A percentile compares a stretch with the other conserved stretches of the same genome.
phyloP scores from a whole-genome alignment of 2,329 filamentous ascomycete genomes.

The Pseudogymnoascus sp. region DNA sequence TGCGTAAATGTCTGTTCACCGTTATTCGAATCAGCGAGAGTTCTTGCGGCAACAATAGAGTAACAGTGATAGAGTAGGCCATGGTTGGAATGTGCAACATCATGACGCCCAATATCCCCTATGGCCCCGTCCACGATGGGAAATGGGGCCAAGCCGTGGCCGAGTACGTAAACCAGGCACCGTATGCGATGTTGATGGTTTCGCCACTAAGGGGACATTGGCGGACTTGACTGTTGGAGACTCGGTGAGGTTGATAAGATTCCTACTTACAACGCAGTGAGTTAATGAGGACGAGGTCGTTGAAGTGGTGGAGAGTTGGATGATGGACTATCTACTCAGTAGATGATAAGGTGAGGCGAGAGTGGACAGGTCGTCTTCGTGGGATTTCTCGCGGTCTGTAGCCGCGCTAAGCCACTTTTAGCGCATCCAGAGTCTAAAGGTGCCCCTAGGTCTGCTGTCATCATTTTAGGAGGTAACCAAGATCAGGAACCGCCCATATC shows the following conservation, averaged over 20 bases:
- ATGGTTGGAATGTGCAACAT: neutral
- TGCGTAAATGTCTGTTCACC: constrained; percentile 20
- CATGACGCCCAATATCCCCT: constrained; percentile 5
- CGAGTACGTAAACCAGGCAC: constrained; percentile 8
- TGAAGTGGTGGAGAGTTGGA: constrained; percentile 11
- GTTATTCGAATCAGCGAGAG: constrained; percentile 2
- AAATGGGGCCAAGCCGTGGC: neutral
- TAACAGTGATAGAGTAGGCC: neutral
- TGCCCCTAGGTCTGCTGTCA: constrained; percentile 9
- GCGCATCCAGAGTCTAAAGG: constrained; percentile 8
- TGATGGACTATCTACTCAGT: constrained; percentile 9
- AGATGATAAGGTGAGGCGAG: constrained; percentile 11
- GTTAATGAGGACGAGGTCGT: constrained; percentile 9
- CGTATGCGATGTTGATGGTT: constrained; percentile 4
- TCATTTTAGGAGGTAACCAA: constrained; percentile 6
- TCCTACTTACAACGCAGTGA: constrained; percentile 11
- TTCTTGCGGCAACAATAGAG: neutral
- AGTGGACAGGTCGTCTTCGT: constrained; percentile 12
- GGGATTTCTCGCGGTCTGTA: constrained; percentile 10
- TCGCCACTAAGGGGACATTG: constrained; percentile 3
- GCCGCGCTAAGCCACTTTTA: constrained; percentile 10
- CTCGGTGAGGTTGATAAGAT: constrained; percentile 1
- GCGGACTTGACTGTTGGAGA: neutral
- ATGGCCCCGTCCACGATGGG: neutral
- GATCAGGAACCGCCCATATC: constrained; percentile 10